phyloP scores from a whole-genome alignment of 2,329 filamentous ascomycete genomes.

The Xylaria sp. region DNA sequence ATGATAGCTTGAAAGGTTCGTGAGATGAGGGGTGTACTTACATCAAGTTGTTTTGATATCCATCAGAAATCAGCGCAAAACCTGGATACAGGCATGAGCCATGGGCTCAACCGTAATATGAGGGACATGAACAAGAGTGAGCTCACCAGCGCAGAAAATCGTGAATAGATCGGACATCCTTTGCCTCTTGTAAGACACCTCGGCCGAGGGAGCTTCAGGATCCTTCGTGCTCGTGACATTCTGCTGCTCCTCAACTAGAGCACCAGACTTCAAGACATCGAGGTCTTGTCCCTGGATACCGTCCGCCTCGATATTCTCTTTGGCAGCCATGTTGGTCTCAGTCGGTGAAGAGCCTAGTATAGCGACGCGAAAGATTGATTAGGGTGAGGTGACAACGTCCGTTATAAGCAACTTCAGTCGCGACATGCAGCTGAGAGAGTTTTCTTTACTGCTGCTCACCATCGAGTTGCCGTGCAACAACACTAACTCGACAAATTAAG shows the following conservation, averaged over 20 bases:
- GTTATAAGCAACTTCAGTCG: background rate
- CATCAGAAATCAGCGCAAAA: constrained; percentile 31
- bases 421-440: background rate
- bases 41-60: constrained; percentile 34
- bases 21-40: constrained; percentile 19
- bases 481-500: background rate
- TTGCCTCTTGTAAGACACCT: constrained; percentile 22
- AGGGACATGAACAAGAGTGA: background rate
- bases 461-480: background rate
- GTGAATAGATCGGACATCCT: constrained; percentile 29
- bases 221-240: constrained; percentile 17
- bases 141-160: constrained; percentile 30
- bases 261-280: background rate
- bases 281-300: background rate
- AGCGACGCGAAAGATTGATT: background rate
- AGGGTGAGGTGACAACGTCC: background rate
- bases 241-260: constrained; percentile 13
- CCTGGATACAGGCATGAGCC: constrained; percentile 7
- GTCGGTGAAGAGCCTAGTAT: background rate
- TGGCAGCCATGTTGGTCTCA: constrained; percentile 14
- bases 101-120: background rate
- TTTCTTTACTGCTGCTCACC: background rate
- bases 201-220: constrained; percentile 12
- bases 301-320: constrained; percentile 16
- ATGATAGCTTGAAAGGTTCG: background rate